Base-by-base conservation (phyloP, 176 grass and related monocot species). In the Zea mays region DNA sequence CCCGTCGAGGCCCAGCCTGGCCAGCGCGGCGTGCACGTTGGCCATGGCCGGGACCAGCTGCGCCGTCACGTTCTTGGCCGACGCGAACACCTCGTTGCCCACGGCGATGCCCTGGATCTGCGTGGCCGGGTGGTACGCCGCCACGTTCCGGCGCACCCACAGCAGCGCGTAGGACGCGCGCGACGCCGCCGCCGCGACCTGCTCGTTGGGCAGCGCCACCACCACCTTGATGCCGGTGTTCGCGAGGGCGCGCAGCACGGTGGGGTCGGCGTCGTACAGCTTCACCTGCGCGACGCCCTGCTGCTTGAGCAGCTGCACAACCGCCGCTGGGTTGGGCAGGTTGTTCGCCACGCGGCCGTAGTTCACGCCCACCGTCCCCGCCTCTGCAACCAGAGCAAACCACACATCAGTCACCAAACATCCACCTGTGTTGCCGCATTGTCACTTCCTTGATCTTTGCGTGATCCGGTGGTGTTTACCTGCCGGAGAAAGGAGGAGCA, bases 271-370 rank as follows among this genome's bases (percentile, higher is more conserved):
- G 83, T 99, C 92, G 83, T 95, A 99, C 5, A 99, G 89, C 85
- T 99, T 99, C 5, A 99, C 87, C 84, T 93, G 85, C 13, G 70
- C 49, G 34, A 99, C 75, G 67, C 88, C 96, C 54, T 85, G 86
- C 55, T 83, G 69, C 82, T 99, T 95, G 0, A 99, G 83, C 19
- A 99, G 96, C 85, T 99, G 78, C 41, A 89, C 92, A 10, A 99
- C 96, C 10, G 73, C 67, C 3, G 85, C 3, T 12, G 92, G 81
- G 5, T 44, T 56, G 0, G 96, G 96, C 4, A 99, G 87, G 85
- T 99, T 69, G 75, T 90, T 99, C 6, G 96, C 96, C 39, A 99
- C 92, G 7, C 96, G 61, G 9, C 96, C 96, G 46, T 88, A 99
- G 92, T 99, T 99, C 36, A 99, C 84, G 15, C 96, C 96, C 78